Evolutionary conservation across 345 rosid genomes (phyloP), one percentile per base, ranked within the genome.

Genomic region (Acer yangbiense): DNA sequence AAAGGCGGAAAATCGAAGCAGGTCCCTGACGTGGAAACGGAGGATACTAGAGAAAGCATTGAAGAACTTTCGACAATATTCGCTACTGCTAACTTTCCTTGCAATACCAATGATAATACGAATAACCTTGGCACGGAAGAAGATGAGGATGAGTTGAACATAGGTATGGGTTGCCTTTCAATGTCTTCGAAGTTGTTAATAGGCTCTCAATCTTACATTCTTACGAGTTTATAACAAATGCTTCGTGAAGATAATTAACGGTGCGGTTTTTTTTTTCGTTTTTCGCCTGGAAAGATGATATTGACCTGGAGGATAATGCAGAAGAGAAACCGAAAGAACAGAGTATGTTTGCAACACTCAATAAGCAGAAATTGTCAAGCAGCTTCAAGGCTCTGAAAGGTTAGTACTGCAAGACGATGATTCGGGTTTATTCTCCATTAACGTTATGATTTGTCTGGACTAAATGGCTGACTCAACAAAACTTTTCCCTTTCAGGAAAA

Each of bases 331-430:
- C 87, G 32, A 90, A 84, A 84, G 94, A 91, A 68, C 92, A 86
- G 78, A 89, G 93, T 74, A 83, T 86, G 65, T 68, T 93, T 87
- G 81, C 90, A 50, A 86, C 84, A 76, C 82, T 91, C 74, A 93
- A 85, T 78, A 93, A 91, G 81, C 90, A 92, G 83, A 92, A 91
- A 68, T 81, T 92, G 83, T 89, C 94, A 1, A 94, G 78, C 86
- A 93, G 80, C 78, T 72, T 95, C 75, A 93, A 86, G 82, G 86
- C 81, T 62, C 85, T 93, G 43, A 93, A 87, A 87, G 92, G 92
- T 90, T 17, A 79, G 86, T 17, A 79, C 85, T 69, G 9, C 23
- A 50, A 23, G 72, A 63, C 73, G 60, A 29, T 39, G 57, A 27
- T 71, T 48, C 62, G 27, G 39, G 63, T 18, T 58, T 58, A 10